Conservation (phyloP, 2,329 filamentous ascomycete genomes). For the Setomelanomma holmii region DNA sequence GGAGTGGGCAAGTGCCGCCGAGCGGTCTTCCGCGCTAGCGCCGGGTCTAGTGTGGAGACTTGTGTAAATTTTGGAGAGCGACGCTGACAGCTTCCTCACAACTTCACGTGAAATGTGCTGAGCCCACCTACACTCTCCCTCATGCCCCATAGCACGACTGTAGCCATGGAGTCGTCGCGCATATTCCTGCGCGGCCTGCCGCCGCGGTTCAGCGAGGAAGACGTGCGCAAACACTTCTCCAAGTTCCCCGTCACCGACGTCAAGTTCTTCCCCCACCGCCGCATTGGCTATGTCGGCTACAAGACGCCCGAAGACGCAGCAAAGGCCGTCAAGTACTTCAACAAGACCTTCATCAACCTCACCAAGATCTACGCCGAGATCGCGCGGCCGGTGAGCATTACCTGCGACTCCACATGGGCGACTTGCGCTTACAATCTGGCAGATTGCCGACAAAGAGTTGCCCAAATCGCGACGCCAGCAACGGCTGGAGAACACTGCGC, state of each 20-base stretch:
- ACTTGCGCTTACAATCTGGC: slow-evolving; percentile 32
- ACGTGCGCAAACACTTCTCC: slow-evolving; percentile 89
- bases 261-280: slow-evolving; percentile 85
- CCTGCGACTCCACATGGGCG: neutral
- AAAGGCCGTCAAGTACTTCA: slow-evolving; percentile 91
- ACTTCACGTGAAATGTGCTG: too few species aligned
- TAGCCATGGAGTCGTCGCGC: slow-evolving; percentile 75
- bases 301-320: slow-evolving; percentile 80
- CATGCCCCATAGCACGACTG: slow-evolving; percentile 3
- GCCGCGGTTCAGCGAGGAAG: slow-evolving; percentile 81
- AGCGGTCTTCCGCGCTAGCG: slow-evolving; percentile 6
- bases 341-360: slow-evolving; percentile 94
- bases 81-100: too few species aligned
- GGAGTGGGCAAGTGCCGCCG: slow-evolving; percentile 2
- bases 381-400: slow-evolving; percentile 73
- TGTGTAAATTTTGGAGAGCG: slow-evolving; percentile 21
- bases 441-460: slow-evolving; percentile 45
- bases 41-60: slow-evolving; percentile 9
- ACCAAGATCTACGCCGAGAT: slow-evolving; percentile 91
- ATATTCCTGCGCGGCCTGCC: slow-evolving; percentile 77
- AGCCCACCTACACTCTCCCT: too few species aligned
- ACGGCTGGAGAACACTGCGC: slow-evolving; percentile 33
- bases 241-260: slow-evolving; percentile 84
- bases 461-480: slow-evolving; percentile 44
- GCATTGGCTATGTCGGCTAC: slow-evolving; percentile 96